Base-by-base conservation (phyloP, 2,329 filamentous ascomycete species). In the Curvularia sp. region DNA sequence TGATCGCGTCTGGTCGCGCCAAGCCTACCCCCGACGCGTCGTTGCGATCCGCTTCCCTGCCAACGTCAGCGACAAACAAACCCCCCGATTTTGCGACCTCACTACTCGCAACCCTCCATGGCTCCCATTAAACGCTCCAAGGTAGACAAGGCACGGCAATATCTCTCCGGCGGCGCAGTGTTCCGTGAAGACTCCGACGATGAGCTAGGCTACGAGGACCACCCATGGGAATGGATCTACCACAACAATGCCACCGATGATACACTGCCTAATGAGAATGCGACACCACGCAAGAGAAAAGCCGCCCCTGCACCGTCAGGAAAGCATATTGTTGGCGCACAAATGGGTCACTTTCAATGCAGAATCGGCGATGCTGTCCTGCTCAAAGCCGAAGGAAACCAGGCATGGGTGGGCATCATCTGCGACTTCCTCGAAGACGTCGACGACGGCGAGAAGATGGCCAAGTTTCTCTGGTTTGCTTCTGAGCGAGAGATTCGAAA, bases 401-500 rank as follows among this genome's bases (percentile, higher is more conserved):
- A 96, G 70, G 90, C 93, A 10, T 99, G 95, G 93, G 90, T 96
- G 2, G 95, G 92, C 33, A 88, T 99, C 61, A 89, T 97, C 52
- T 90, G 89, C 69, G 88, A 91, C 43, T 97, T 99, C 66, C 75
- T 88, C 39, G 88, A 94, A 46, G 88, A 90, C 46, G 62, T 63
- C 44, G 68, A 67, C 20, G 70, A 76, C 12, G 88, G 87, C 3
- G 81, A 83, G 62, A 97, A 92, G 82, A 88, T 89, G 26, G 94
- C 91, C 55, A 90, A 89, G 62, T 95, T 99, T 72, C 89, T 97
- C 84, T 99, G 95, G 95, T 97, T 99, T 74, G 93, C 91, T 0
- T 92, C 91, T 0, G 91, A 96, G 69, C 91, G 90, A 70, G 94
- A 98, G 78, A 92, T 97, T 60, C 86, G 89, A 28, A 95, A 91